Evolutionary conservation across 805 yeast genomes (phyloP), one percentile per base, ranked within the genome.

Genomic region (Saccharomycopsis capsularis): DNA sequence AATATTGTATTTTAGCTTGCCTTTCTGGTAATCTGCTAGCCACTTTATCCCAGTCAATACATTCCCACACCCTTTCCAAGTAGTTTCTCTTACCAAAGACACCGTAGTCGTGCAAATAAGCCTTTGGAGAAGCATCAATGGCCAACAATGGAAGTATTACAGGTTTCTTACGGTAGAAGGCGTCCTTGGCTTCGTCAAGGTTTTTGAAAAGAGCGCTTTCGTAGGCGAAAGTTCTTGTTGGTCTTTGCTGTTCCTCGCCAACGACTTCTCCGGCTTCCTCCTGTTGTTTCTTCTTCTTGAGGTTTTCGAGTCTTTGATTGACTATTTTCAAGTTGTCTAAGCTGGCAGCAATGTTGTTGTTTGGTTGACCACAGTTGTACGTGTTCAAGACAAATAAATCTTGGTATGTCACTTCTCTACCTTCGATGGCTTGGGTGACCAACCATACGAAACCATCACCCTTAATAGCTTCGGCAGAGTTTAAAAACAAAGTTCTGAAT

Each of bases 361-460:
- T 82, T 27, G 96, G 95, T 4, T 86, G 74, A 3, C 98, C 98
- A 4, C 90, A 81, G 60, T 87, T 88, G 66, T 88, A 88, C n/a
- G 96, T 83, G 65, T 88, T 85, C 49, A 86, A 66, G 6, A 93
- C 69, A 45, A 78, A 81, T 58, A 93, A 71, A 29, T 73, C 68
- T 49, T 76, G 76, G 50, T 59, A 70, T 42, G 57, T 60, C 36
- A 62, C 56, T 9, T 42, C 45, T 7, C 55, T 43, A 6, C 50
- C 30, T 40, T 50, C 57, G 2, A 57, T 54, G 48, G 63, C 60
- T 52, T 71, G 66, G 7, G 91, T 95, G 21, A 89, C 82, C 18
- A 93, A 69, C 93, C 97, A 93, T 9, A 90, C 85, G 65, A 75
- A 81, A 2, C 99, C 99, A 64, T 87, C 91, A 44, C 98, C 97